A percentile compares a stretch with the other conserved stretches of the same genome.
phyloP scores from a whole-genome alignment of 208 protist species.

The Wallacemonas sp. region DNA sequence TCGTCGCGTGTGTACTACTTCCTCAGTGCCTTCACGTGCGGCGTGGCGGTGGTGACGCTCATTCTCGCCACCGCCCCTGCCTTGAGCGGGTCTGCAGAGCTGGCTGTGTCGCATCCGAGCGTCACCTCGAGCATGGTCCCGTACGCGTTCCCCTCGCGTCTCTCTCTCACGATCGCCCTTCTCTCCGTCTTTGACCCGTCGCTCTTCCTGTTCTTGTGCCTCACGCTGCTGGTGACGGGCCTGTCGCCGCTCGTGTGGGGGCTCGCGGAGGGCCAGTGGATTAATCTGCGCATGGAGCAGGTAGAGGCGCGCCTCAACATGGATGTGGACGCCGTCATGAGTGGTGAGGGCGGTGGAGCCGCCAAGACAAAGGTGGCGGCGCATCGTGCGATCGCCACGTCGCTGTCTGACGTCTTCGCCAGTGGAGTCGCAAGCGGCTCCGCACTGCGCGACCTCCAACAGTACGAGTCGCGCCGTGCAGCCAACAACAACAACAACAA shows the following conservation, averaged over 20 bases:
- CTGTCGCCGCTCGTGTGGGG: constrained; percentile 40
- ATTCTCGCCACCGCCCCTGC: constrained; percentile 27
- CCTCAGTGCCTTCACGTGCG: constrained; percentile 31
- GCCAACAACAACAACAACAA: too few species aligned
- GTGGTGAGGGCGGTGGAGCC: background rate
- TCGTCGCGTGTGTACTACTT: constrained; percentile 36
- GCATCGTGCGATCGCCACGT: background rate
- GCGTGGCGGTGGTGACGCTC: constrained; percentile 35
- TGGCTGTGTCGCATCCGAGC: background rate
- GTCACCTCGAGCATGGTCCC: background rate
- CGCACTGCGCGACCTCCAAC: background rate
- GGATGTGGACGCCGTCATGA: background rate
- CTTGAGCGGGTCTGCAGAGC: background rate
- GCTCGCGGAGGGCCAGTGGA: constrained; percentile 40
- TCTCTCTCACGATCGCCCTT: constrained; percentile 24
- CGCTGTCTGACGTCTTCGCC: background rate
- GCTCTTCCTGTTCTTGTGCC: constrained; percentile 43
- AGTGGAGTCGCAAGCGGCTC: background rate
- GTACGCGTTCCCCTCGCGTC: constrained; percentile 19
- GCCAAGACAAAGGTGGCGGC: background rate
- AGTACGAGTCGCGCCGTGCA: background rate
- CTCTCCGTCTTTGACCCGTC: constrained; percentile 31
- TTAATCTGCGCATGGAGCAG: constrained; percentile 20
- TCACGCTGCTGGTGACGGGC: constrained; percentile 42
- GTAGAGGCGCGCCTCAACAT: background rate